Evolutionary conservation across 2,329 filamentous ascomycete genomes (phyloP).

Genomic region (Metarhizium rileyi): DNA sequence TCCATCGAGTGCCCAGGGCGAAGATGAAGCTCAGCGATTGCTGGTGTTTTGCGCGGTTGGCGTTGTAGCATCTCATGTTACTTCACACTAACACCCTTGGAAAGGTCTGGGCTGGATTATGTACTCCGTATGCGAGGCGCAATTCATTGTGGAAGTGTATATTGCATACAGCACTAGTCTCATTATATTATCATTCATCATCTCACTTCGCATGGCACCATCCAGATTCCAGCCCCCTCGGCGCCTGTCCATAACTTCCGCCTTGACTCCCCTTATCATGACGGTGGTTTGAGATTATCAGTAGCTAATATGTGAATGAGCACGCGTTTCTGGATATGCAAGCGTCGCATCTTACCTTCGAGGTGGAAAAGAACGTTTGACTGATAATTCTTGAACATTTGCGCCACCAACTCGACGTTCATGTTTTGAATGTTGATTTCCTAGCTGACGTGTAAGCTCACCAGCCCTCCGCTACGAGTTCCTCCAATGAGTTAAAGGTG

Average conservation of each 20-base stretch:
- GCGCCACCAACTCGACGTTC: constrained; percentile 94
- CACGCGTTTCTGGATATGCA: neutral
- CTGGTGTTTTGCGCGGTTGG: too few species aligned
- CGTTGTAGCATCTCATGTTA: too few species aligned
- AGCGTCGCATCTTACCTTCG: constrained; percentile 56
- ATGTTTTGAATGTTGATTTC: constrained; percentile 99
- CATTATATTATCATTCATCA: neutral
- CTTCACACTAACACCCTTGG: too few species aligned
- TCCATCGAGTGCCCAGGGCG: too few species aligned
- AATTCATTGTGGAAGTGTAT: too few species aligned
- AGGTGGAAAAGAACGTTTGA: constrained; percentile 95
- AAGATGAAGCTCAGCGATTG: too few species aligned
- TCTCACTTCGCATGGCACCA: neutral
- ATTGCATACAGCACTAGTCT: too few species aligned
- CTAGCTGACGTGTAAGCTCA: constrained; percentile 31
- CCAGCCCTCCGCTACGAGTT: neutral
- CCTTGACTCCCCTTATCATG: constrained; percentile 30
- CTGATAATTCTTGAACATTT: constrained; percentile 99
- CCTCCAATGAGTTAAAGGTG: neutral
- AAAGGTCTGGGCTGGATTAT: too few species aligned
- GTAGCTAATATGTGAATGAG: constrained; percentile 48
- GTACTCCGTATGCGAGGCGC: too few species aligned
- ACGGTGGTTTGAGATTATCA: constrained; percentile 71
- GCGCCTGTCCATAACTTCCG: neutral
- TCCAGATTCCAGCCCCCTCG: neutral